Evolutionary conservation across 805 yeast species (phyloP).

Genomic region (Starmera amethionina): DNA sequence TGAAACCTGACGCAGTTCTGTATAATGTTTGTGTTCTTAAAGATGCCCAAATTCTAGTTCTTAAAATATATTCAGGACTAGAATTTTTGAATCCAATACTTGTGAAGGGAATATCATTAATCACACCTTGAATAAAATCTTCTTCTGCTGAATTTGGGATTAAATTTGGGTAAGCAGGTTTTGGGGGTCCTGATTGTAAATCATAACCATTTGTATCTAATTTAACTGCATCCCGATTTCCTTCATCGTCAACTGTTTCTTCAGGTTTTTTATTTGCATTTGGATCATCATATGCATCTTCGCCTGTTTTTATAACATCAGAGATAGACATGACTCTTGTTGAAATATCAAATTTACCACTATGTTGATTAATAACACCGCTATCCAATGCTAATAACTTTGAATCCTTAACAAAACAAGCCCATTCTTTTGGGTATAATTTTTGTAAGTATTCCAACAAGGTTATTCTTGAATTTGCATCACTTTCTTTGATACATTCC

Average conservation of each 20-base stretch:
- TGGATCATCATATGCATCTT: conserved; percentile 33
- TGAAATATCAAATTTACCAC: conserved; percentile 14
- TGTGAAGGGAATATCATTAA: conserved; percentile 59
- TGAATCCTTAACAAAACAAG: conserved; percentile 66
- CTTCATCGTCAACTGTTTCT: conserved; percentile 1
- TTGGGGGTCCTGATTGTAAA: no score
- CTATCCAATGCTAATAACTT: conserved; percentile 51
- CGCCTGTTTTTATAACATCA: conserved; percentile 3
- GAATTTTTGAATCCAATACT: conserved; percentile 66
- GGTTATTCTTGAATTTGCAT: conserved; percentile 60
- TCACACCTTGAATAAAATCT: conserved; percentile 28
- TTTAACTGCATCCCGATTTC: conserved; percentile 18
- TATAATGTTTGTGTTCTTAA: conserved; percentile 75
- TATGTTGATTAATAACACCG: conserved; percentile 24
- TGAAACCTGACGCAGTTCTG: conserved; percentile 76
- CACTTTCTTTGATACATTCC: conserved; percentile 67
- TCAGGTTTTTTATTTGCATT: conserved; percentile 1
- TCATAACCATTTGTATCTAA: no score
- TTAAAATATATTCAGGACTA: conserved; percentile 47
- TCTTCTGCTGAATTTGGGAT: conserved; percentile 22
- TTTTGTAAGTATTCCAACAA: conserved; percentile 72
- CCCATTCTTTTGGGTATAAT: conserved; percentile 72
- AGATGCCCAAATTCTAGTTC: conserved; percentile 87
- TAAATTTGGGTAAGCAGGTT: not conserved
- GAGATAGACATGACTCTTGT: conserved; percentile 1